Evolutionary conservation across 495 filamentous ascomycete genomes (phyloP), one percentile per base, ranked within the genome.

Genomic region (Aspergillus sclerotiicarbonarius): DNA sequence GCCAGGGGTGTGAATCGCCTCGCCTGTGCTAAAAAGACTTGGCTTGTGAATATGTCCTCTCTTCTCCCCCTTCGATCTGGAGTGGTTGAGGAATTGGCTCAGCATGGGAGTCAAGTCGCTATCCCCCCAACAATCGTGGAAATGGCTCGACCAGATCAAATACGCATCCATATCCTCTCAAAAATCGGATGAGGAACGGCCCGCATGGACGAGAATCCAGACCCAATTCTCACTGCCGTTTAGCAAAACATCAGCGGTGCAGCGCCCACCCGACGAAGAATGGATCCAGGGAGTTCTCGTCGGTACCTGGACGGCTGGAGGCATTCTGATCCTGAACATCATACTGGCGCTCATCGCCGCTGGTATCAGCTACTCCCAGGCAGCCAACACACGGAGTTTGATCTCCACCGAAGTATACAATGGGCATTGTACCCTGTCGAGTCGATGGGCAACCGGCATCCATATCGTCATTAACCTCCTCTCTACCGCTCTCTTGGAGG

Each of bases 391-490:
- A 1, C 16, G 44, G n/a, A 29, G 32, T 4, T 32, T 56, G 16
- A 20, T 37, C 0, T 13, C 25, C 5, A 20, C 31, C 0, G 44
- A 25, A 15, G 6, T 56, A 9, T 56, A 56, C 25, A 7, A 49
- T 1, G 54, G 54, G 1, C 19, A 39, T 16, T 56, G 54, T 16
- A 21, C 29, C 19, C 54, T 8, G 10, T 20, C 44, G 4, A 48
- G 35, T 35, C n/a, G 35, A 15, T 56, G 54, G 54, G 35, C 45
- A 18, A 56, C 44, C 9, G 54, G 8, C 8, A 18, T 56, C n/a
- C 54, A 56, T 29, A n/a, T 56, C 45, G 44, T 72, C 6, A 71
- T 76, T 37, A 76, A 74, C 35, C 21, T 70, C 15, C 37, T 75
- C 1, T 69, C 70, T 5, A 74, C 69, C 2, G 54, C 45, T 0